Conservation (phyloP, 352 stramenopile genomes). For the Globisporangium lucens region DNA sequence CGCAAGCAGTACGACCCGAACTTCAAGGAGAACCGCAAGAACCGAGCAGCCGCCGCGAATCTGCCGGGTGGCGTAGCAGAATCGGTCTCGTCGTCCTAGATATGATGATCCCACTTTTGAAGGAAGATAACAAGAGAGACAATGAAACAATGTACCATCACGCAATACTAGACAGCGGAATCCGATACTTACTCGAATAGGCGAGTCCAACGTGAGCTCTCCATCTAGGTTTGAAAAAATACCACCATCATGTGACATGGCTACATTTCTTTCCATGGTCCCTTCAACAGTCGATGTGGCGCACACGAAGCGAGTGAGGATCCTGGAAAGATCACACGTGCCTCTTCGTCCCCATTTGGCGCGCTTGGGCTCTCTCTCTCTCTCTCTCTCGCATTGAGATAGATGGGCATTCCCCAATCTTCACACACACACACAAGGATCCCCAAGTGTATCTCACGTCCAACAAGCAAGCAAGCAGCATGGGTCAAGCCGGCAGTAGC, state of each 20-base stretch:
- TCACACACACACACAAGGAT: not conserved
- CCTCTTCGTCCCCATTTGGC: not conserved
- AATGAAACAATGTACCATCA: conserved; percentile 4
- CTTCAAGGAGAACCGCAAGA: conserved; percentile 22
- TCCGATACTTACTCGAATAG: not conserved
- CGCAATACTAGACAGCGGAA: not conserved
- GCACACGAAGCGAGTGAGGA: not conserved
- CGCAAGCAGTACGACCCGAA: conserved; percentile 32
- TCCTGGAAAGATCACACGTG: conserved; percentile 11
- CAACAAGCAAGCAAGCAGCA: not conserved
- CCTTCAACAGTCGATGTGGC: not conserved
- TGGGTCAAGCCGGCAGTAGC: conserved; percentile 14
- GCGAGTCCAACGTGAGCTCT: not conserved
- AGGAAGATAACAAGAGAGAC: not conserved
- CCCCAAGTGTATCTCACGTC: not conserved
- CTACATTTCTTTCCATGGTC: not conserved
- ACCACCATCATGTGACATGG: not conserved
- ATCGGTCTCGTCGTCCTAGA: not conserved
- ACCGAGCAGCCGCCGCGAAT: conserved; percentile 15
- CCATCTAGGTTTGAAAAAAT: not conserved
- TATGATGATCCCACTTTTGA: not conserved
- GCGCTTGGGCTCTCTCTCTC: not conserved
- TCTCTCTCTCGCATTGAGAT: not conserved
- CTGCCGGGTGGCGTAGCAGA: not conserved
- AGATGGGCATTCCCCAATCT: conserved; percentile 4